Base-by-base conservation (phyloP, 2,329 filamentous ascomycete genomes). In the Aureobasidium sp. region DNA sequence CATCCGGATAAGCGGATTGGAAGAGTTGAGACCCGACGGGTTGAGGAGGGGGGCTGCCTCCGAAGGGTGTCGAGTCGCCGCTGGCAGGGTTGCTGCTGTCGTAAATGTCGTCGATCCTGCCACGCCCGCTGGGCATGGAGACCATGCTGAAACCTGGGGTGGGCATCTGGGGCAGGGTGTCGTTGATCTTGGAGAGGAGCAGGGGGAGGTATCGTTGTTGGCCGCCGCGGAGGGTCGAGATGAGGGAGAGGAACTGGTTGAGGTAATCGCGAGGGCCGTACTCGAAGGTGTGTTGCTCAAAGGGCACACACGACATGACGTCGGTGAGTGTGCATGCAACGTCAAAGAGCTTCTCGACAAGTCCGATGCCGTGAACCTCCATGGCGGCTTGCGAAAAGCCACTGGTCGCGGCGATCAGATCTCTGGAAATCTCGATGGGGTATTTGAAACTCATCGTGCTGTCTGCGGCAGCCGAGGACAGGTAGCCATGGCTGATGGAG, bases 341-440 rank as follows among this genome's bases (percentile, higher is more conserved):
- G 65, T 92, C 87, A 66, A 94, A 83, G 13, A 95, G 75, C 70
- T 93, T 93, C 69, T 92, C 89, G 62, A 94, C 87, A 73, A 95
- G 72, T 27, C 87, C 87, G 40, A 89, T 81, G 19, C 86, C 87
- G 65, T 92, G 80, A 3, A 92, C 77, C 64, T 93, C 89, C 77
- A 90, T 86, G 45, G 85, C 84, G 65, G 86, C 81, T 37, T 84
- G 83, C 0, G 87, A 86, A 67, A 94, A 87, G 57, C 87, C 83
- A 17, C 84, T 83, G 4, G 87, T 85, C 73, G 92, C 84, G 13
- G 74, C 72, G 0, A 83, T 74, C 1, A 85, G 77, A 51, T 84
- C 82, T 50, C 81, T 74, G 0, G 83, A 83, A n/a, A 86, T 83
- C 38, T 83, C 78, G 29, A 86, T 77, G 0, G 84, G 83, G 60